phyloP scores from a whole-genome alignment of 305 asterid genomes.

The Euphrasia arctica region DNA sequence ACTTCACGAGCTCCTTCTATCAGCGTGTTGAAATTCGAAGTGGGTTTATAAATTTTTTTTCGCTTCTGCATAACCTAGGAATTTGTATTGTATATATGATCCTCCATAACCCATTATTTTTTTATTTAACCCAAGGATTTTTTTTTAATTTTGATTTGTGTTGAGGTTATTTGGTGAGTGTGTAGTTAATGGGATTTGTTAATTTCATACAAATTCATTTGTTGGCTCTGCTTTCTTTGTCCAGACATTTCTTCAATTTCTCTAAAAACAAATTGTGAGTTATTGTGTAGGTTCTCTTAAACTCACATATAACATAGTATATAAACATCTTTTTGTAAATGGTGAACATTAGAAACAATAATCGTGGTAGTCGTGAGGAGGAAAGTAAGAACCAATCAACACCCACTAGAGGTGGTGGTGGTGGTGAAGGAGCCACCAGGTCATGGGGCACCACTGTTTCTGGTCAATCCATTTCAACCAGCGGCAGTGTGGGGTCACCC shows the following conservation, averaged over 20 bases:
- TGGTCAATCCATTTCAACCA: slow-evolving; percentile 90
- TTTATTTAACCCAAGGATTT: no score
- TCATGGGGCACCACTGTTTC: slow-evolving; percentile 65
- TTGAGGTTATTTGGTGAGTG: no score
- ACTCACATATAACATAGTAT: no score
- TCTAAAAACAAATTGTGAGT: no score
- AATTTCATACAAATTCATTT: no score
- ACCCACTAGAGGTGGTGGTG: slow-evolving; percentile 41
- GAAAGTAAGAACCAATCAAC: slow-evolving; percentile 29
- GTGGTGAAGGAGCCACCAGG: slow-evolving; percentile 36
- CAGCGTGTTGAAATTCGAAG: background rate
- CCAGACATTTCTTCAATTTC: no score
- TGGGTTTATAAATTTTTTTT: background rate
- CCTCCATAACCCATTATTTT: no score
- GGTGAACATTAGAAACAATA: slow-evolving; percentile 44
- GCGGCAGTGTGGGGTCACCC: slow-evolving; percentile 95
- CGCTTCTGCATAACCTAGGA: no score
- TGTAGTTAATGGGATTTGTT: no score
- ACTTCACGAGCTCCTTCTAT: background rate
- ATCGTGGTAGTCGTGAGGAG: slow-evolving; percentile 30
- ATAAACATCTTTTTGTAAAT: slow-evolving; percentile 20
- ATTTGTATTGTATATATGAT: no score
- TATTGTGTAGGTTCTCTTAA: no score
- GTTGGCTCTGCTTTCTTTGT: no score
- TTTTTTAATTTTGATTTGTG: background rate